Base-by-base conservation (phyloP, 2,329 filamentous ascomycete genomes). In the Fusarium secorum region DNA sequence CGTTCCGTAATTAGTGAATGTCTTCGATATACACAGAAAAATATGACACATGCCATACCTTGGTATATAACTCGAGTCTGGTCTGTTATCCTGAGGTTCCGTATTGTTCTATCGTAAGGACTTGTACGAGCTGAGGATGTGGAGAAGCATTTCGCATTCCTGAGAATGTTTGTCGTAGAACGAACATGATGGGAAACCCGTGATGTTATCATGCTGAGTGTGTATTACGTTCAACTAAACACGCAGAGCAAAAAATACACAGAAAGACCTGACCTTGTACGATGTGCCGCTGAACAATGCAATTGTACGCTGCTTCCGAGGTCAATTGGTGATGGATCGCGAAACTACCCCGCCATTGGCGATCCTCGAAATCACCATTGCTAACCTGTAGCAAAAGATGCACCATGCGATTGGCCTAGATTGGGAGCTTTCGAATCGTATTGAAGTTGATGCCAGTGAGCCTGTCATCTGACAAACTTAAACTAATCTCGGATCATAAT, bases 61-160 rank as follows among this genome's bases (percentile, higher is more conserved):
- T 82, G 79, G 33, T 78, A 81, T n/a, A 82, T 80, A 6, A 82
- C 78, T n/a, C 74, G 72, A 3, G 77, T 80, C 28, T 73, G 56
- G 13, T 66, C 62, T 22, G 75, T 66, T 13, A 81, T 69, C 3
- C 64, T 64, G 11, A 82, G 63, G 26, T 79, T 80, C 4, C 54
- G 36, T 22, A 81, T 78, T 7, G 80, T 81, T 41, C 60, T 53
- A 17, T 78, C 76, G 39, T 80, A 78, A 14, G 44, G 45, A 22
- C 54, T 39, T 32, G 3, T 30, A 48, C 11, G 42, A 15, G 9
- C 7, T 24, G 18, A 26, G 2, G 64, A 41, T 9, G 38, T 33
- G 0, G 26, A 65, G 35, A 65, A 49, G 7, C 7, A 11, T 7
- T 26, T 58, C 7, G 39, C 36, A 3, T 17, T 15, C 24, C 13